Evolutionary conservation across 2,329 filamentous ascomycete genomes (phyloP).

Genomic region (Talaromyces sp.): DNA sequence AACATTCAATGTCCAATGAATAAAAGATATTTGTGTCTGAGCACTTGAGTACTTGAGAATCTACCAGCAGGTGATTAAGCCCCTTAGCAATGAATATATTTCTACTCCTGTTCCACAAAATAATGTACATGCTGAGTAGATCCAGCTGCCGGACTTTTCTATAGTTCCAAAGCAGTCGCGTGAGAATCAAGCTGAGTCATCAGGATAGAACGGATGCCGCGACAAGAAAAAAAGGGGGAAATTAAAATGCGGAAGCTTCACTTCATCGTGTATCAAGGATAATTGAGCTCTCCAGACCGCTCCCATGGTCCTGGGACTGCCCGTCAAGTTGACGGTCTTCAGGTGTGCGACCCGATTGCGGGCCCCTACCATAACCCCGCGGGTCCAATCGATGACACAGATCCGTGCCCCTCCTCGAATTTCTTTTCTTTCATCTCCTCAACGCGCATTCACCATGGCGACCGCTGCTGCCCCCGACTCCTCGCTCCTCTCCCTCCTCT

Average conservation of each 20-base stretch:
- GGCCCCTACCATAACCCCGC: conserved; percentile 28
- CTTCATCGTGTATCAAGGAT: background rate
- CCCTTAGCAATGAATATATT: too few species aligned
- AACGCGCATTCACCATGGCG: conserved; percentile 32
- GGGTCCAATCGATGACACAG: conserved; percentile 28
- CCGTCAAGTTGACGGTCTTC: conserved; percentile 22
- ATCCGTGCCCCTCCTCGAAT: conserved; percentile 36
- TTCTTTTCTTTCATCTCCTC: conserved; percentile 27
- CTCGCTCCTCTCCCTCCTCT: conserved; percentile 49
- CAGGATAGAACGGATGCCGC: conserved; percentile 4
- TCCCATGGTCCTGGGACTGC: conserved; percentile 14
- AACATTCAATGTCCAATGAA: too few species aligned
- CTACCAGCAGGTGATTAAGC: too few species aligned
- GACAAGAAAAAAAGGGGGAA: conserved; percentile 8
- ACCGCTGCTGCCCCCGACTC: conserved; percentile 42
- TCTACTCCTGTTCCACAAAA: too few species aligned
- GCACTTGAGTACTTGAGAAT: too few species aligned
- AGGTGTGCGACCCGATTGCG: conserved; percentile 26
- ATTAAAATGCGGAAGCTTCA: background rate
- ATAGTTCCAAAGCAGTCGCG: background rate
- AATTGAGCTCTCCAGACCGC: background rate
- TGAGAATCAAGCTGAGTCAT: conserved; percentile 15
- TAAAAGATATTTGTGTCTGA: too few species aligned
- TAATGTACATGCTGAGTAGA: too few species aligned
- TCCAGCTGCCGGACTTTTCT: too few species aligned